Evolutionary conservation across 495 filamentous ascomycete genomes (phyloP), one percentile per base, ranked within the genome.

Genomic region (Annulohypoxylon moriforme): DNA sequence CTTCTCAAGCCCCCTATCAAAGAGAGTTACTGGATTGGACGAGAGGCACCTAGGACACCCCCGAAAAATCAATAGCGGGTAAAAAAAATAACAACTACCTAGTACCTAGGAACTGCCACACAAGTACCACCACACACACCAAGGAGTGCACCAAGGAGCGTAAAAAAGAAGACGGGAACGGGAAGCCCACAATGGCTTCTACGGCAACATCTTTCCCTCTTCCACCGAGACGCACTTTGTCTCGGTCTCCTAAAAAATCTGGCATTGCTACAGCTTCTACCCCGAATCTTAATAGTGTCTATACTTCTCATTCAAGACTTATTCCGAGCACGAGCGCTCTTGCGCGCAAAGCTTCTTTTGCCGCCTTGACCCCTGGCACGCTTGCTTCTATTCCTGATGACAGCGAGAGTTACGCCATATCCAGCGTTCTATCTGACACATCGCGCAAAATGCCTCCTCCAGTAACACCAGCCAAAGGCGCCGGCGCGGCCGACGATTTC

Each of bases 341-440:
- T 55, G 81, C 85, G 74, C 89, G 91, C 67, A 92, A 93, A 81
- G 84, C 85, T 49, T 91, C 90, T 33, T 81, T 91, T 60, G 86
- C 86, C 68, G 85, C 89, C 33, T 84, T 92, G 64, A 91, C 88
- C 33, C 88, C 85, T 59, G 83, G 82, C 74, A 87, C 85, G 11
- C 80, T 89, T 57, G 87, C 87, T 49, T 77, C 85, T 29, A 86
- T 89, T 64, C 85, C 88, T 64, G 88, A 91, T 86, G 87, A 85
- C 62, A 86, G 81, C 73, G 82, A 84, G 73, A 86, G 79, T 62
- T 90, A 90, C 85, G 86, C 84, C 60, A 78, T 87, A 67, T 80
- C 84, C 60, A 81, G 75, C 25, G 81, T 85, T 59, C 72, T 89
- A 71, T 85, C 80, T 76, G 81, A 79, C 62, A 76, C 80, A 25